A percentile compares a stretch with the other conserved stretches of the same genome.
Conservation (phyloP, 2,329 filamentous ascomycete species). For the Zopfia rhizophila region DNA sequence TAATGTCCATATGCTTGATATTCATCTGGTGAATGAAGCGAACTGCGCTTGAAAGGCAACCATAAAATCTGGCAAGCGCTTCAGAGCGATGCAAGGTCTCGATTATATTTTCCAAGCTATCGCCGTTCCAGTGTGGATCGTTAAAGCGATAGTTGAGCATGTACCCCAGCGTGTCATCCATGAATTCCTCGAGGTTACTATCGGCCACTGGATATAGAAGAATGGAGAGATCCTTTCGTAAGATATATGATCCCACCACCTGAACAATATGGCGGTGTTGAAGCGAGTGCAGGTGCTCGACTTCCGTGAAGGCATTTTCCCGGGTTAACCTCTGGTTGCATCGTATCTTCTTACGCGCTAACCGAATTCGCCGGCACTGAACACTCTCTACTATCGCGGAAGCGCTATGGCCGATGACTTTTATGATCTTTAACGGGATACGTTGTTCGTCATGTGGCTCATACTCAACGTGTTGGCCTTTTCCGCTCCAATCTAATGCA, state of each 20-base stretch:
- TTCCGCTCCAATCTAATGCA: conserved; percentile 21
- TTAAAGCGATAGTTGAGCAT: no score
- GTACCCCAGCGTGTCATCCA: not conserved
- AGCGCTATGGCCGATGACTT: conserved; percentile 13
- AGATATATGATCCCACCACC: conserved; percentile 28
- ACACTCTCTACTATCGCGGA: conserved; percentile 30
- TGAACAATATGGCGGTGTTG: conserved; percentile 29
- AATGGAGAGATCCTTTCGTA: conserved; percentile 22
- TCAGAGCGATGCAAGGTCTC: conserved; percentile 1
- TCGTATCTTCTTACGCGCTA: conserved; percentile 32
- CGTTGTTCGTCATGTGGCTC: conserved; percentile 2
- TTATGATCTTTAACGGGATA: conserved; percentile 4
- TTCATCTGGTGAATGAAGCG: conserved; percentile 23
- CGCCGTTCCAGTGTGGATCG: no score
- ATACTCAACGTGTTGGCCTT: conserved; percentile 27
- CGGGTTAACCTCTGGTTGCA: conserved; percentile 22
- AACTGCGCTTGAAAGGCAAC: conserved; percentile 22
- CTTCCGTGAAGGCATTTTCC: conserved; percentile 27
- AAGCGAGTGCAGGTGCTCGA: conserved; percentile 28
- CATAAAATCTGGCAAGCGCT: conserved; percentile 11
- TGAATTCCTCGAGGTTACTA: conserved; percentile 20
- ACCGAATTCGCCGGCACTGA: conserved; percentile 22
- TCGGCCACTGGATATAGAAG: conserved; percentile 33
- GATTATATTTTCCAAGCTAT: no score
- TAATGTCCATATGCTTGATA: conserved; percentile 41